A percentile compares a stretch with the other conserved stretches of the same genome.
phyloP scores from a whole-genome alignment of 306 rosid genomes.

The Gastrolobium bilobum region DNA sequence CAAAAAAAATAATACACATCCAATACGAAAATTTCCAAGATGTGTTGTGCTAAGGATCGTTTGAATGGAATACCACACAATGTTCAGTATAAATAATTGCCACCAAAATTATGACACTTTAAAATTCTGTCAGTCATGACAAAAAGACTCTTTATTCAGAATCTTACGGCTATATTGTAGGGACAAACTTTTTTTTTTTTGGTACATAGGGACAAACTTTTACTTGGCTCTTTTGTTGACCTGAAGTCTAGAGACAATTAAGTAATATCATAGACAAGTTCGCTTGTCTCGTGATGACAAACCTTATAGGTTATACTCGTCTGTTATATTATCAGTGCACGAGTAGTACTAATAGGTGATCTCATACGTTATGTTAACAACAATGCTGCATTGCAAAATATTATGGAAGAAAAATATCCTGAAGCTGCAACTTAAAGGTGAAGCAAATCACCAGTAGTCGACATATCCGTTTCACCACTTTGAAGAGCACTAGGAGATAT shows the following conservation, averaged over 20 bases:
- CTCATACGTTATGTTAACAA: background rate
- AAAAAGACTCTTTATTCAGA: slow-evolving; percentile 37
- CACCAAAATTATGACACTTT: slow-evolving; percentile 1
- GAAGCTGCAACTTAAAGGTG: slow-evolving; percentile 38
- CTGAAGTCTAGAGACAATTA: slow-evolving; percentile 8
- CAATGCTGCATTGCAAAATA: slow-evolving; percentile 23
- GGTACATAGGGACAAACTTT: background rate
- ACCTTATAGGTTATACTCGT: background rate
- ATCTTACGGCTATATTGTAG: background rate
- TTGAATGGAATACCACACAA: background rate
- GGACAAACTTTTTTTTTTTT: background rate
- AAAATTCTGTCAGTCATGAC: background rate
- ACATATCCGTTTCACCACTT: slow-evolving; percentile 86
- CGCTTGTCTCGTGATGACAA: slow-evolving; percentile 25
- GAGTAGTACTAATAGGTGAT: slow-evolving; percentile 25
- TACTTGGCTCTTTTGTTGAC: slow-evolving; percentile 13
- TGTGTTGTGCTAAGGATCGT: background rate
- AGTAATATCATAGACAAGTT: slow-evolving; percentile 16
- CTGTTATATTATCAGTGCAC: slow-evolving; percentile 17
- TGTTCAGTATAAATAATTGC: slow-evolving; percentile 18
- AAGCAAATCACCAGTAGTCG: slow-evolving; percentile 73
- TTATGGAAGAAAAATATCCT: background rate
- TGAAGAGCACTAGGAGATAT: slow-evolving; percentile 82
- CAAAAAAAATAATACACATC: slow-evolving; percentile 14
- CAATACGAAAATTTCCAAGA: slow-evolving; percentile 1